Evolutionary conservation across 192 early-diverging fungal species (phyloP).

Genomic region (Coemansia aciculifera): DNA sequence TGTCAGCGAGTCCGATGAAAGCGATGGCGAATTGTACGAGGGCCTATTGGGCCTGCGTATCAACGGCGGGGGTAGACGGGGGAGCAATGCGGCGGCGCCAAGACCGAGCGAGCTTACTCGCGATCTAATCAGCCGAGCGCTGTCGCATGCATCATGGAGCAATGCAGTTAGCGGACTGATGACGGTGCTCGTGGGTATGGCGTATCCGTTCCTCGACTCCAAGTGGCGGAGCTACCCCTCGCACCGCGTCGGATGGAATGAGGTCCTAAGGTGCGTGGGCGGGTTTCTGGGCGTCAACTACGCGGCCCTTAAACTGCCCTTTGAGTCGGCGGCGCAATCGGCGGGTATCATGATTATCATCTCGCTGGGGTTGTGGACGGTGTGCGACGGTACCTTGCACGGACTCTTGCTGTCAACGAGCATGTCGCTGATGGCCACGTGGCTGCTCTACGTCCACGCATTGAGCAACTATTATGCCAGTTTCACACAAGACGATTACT

Average conservation of each 20-base stretch:
- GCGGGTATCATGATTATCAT: constrained; percentile 45
- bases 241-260: constrained; percentile 30
- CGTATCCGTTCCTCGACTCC: constrained; percentile 44
- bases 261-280: constrained; percentile 47
- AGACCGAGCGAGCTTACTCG: constrained; percentile 22
- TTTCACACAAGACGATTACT: constrained; percentile 46
- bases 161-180: constrained; percentile 36
- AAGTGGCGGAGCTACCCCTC: constrained; percentile 39
- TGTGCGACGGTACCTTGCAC: constrained; percentile 51
- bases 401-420: constrained; percentile 38
- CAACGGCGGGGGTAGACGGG: background rate
- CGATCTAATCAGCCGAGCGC: constrained; percentile 39
- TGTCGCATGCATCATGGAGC: constrained; percentile 39
- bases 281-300: constrained; percentile 54
- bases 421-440: constrained; percentile 34
- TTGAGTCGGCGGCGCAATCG: constrained; percentile 46
- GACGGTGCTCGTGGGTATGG: constrained; percentile 37
- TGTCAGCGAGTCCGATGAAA: constrained; percentile 21
- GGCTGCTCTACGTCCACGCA: constrained; percentile 42
- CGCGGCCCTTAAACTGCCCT: constrained; percentile 52
- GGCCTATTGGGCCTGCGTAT: constrained; percentile 5
- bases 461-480: constrained; percentile 17
- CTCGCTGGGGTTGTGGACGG: constrained; percentile 49
- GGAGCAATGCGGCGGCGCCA: background rate
- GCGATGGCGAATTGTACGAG: constrained; percentile 20